Base-by-base conservation (phyloP, 441 rosid genomes). In the Eruca vesicaria region DNA sequence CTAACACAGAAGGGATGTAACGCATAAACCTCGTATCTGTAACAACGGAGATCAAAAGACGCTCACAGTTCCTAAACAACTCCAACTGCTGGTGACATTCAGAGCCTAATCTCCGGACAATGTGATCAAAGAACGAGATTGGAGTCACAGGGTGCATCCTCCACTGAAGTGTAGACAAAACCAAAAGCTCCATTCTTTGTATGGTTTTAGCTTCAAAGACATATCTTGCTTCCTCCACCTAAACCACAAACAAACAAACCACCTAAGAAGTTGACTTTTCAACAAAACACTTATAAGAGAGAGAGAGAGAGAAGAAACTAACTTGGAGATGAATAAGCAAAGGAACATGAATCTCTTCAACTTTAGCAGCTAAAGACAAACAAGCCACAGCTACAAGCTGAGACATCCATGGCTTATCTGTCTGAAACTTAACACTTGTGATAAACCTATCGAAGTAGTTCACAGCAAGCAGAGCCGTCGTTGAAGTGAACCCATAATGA, bases 141-240 rank as follows among this genome's bases (percentile, higher is more conserved):
- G 91, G 87, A 21, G 91, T 89, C 71, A 89, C 91, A 10, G 91
- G 91, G 35, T 86, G 83, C 94, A 89, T 87, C 80, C 86, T 80
- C 94, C 94, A 89, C 14, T 73, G 78, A 5, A 89, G 91, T 26
- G 88, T 81, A 23, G 94, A 83, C 31, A 89, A 81, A 79, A 89
- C 67, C 84, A 87, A 70, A 74, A 89, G 88, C 82, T 89, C 94
- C 91, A 89, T 89, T 80, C 86, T 85, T 76, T 85, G 94, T 11
- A 89, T 72, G n/a, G 90, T 89, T 78, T 84, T 86, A 53, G 90
- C 85, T 67, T 87, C 90, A 68, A 89, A 89, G 45, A 87, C 76
- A 66, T 73, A 86, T 45, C 79, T 84, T 32, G 91, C 79, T 66
- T 86, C 85, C 72, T 81, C 88, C 76, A 83, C 91, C 90, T 86